These are phyloP conservation scores for Fusarium caatingaense DNA, from an alignment of 2,329 filamentous ascomycete genomes.

Conservation along the genomic window DNA sequence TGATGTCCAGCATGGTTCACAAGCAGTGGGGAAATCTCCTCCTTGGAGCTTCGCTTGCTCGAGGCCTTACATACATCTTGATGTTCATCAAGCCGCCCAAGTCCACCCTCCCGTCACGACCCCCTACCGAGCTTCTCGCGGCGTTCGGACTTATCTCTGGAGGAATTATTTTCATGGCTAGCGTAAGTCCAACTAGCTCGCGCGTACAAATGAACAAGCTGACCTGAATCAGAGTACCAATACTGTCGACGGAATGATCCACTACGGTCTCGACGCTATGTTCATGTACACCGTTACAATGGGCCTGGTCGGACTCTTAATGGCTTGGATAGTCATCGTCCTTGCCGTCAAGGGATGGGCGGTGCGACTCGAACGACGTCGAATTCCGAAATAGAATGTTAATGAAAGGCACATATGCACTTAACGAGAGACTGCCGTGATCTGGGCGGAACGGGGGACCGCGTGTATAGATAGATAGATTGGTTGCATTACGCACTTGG, in stretches of 20 bases:
- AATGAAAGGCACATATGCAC: not conserved
- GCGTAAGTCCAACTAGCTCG: slow-evolving; percentile 64
- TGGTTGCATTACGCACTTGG: slow-evolving; percentile 14
- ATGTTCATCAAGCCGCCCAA: slow-evolving; percentile 83
- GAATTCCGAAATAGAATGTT: slow-evolving; percentile 2
- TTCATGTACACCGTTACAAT: slow-evolving; percentile 91
- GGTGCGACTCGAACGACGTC: slow-evolving; percentile 57
- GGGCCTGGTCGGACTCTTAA: slow-evolving; percentile 83
- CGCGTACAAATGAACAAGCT: not conserved
- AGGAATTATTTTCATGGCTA: slow-evolving; percentile 92
- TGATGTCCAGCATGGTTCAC: slow-evolving; percentile 92
- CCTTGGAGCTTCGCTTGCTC: slow-evolving; percentile 81
- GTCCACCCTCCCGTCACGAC: slow-evolving; percentile 83
- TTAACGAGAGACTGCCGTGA: not conserved
- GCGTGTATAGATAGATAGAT: slow-evolving; percentile 6
- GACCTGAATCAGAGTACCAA: slow-evolving; percentile 70
- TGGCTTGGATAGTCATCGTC: slow-evolving; percentile 84
- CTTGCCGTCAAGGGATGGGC: slow-evolving; percentile 93
- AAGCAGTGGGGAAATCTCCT: slow-evolving; percentile 92
- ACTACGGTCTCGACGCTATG: slow-evolving; percentile 86
- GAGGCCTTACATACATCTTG: slow-evolving; percentile 82
- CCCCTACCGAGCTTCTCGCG: slow-evolving; percentile 88
- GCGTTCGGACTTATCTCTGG: slow-evolving; percentile 89
- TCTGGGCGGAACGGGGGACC: not conserved
- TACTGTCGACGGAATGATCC: slow-evolving; percentile 80